These are phyloP conservation scores for Cymbopogon flexuosus DNA, from an alignment of 202 grass and related monocot genomes.

Conservation along the genomic window DNA sequence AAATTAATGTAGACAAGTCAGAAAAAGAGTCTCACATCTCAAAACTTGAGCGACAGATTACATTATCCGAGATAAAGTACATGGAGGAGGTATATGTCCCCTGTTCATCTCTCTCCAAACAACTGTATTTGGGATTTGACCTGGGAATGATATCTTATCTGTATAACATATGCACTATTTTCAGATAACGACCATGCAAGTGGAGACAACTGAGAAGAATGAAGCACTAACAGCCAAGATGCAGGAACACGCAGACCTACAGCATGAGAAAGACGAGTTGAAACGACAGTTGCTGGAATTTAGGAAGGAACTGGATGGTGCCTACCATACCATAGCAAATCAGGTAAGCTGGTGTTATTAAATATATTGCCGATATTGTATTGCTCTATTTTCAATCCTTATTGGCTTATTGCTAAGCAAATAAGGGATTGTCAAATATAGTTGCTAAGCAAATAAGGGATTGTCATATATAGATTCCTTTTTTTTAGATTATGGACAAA, in stretches of 20 bases:
- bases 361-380: neutral
- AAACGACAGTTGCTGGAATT: conserved; percentile 56
- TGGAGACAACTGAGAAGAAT: conserved; percentile 65
- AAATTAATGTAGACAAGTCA: conserved; percentile 68
- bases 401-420: neutral
- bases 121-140: neutral
- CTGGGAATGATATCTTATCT: conserved; percentile 8
- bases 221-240: conserved; percentile 48
- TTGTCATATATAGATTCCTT: neutral
- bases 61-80: conserved; percentile 74
- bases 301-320: conserved; percentile 63
- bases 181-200: conserved; percentile 76
- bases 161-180: conserved; percentile 29
- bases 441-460: too few species aligned
- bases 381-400: neutral
- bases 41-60: conserved; percentile 71
- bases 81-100: conserved; percentile 67
- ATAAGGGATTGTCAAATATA: too few species aligned
- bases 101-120: conserved; percentile 25
- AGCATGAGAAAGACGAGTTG: conserved; percentile 57
- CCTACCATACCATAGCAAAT: conserved; percentile 67
- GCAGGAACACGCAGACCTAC: conserved; percentile 60
- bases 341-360: conserved; percentile 42
- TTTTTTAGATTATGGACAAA: neutral
- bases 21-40: conserved; percentile 69